Conservation (phyloP, 1,139 yeast species). For the Suhomyces chickasaworum region DNA sequence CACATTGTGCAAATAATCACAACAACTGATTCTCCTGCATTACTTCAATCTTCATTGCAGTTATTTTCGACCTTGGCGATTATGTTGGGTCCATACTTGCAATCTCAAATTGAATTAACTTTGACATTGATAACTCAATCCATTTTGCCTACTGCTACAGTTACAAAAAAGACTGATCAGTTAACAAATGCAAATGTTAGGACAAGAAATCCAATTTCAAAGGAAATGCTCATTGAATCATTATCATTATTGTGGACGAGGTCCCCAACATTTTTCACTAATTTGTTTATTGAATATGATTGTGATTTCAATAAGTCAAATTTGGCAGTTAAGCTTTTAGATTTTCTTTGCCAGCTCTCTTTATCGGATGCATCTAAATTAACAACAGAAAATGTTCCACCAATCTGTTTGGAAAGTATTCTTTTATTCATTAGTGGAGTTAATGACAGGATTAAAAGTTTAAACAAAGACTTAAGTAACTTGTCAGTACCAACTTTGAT, state of each 20-base stretch:
- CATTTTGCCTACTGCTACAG: constrained; percentile 42
- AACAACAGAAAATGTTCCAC: constrained; percentile 89
- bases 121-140: constrained; percentile 59
- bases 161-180: constrained; percentile 23
- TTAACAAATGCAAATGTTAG: constrained; percentile 26
- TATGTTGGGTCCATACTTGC: constrained; percentile 58
- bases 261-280: constrained; percentile 75
- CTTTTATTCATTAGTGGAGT: constrained; percentile 71
- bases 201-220: constrained; percentile 40
- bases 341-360: constrained; percentile 72
- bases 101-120: constrained; percentile 69
- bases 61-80: constrained; percentile 69
- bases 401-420: constrained; percentile 87
- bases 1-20: constrained; percentile 80
- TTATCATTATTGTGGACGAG: constrained; percentile 83
- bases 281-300: constrained; percentile 80
- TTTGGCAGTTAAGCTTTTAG: constrained; percentile 67
- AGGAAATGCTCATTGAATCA: constrained; percentile 84
- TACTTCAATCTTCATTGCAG: constrained; percentile 75
- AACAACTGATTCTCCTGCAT: constrained; percentile 62
- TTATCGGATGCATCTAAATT: constrained; percentile 75
- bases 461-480: constrained; percentile 20
- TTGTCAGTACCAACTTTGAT: constrained; percentile 34
- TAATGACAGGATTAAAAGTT: constrained; percentile 52
- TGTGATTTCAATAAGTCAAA: constrained; percentile 90